Percentiles rank a stretch among this genome's conserved stretches.
Evolutionary conservation across 2,329 filamentous ascomycete genomes (phyloP).

Genomic region (Stemphylium vesicarium): DNA sequence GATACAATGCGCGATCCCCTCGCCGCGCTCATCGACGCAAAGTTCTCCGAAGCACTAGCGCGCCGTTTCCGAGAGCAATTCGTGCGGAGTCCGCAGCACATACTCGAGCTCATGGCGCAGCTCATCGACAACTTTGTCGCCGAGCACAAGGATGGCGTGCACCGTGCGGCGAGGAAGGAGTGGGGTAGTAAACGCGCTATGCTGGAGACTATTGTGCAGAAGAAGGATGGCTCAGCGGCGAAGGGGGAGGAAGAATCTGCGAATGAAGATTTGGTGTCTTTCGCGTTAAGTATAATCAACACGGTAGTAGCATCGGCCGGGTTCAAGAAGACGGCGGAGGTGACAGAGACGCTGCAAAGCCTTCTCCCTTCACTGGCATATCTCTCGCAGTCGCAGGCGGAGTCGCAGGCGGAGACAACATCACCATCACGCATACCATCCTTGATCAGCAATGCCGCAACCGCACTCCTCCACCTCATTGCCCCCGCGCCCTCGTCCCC

Average conservation of each 20-base stretch:
- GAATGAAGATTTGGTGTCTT: slow-evolving; percentile 47
- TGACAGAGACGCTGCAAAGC: slow-evolving; percentile 18
- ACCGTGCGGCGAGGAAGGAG: slow-evolving; percentile 29
- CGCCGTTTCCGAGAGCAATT: slow-evolving; percentile 68
- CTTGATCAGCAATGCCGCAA: slow-evolving; percentile 34
- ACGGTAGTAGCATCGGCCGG: slow-evolving; percentile 44
- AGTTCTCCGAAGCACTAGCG: slow-evolving; percentile 70
- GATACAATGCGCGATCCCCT: slow-evolving; percentile 51
- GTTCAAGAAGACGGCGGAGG: slow-evolving; percentile 39
- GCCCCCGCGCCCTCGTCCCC: slow-evolving; percentile 57
- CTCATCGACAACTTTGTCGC: slow-evolving; percentile 58
- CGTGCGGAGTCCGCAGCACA: slow-evolving; percentile 67
- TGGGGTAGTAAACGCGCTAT: slow-evolving; percentile 33
- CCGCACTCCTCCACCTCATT: slow-evolving; percentile 58
- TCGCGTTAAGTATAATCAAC: slow-evolving; percentile 51
- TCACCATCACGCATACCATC: slow-evolving; percentile 17
- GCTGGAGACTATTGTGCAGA: slow-evolving; percentile 34
- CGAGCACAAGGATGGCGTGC: slow-evolving; percentile 53
- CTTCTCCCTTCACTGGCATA: slow-evolving; percentile 30
- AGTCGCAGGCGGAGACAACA: background rate
- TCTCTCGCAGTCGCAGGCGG: slow-evolving; percentile 22
- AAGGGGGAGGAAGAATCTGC: background rate
- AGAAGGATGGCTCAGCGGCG: background rate
- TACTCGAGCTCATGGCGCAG: slow-evolving; percentile 68
- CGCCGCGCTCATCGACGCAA: slow-evolving; percentile 62